Base-by-base conservation (phyloP, 2,329 filamentous ascomycete species). In the Diaporthe humulicola region DNA sequence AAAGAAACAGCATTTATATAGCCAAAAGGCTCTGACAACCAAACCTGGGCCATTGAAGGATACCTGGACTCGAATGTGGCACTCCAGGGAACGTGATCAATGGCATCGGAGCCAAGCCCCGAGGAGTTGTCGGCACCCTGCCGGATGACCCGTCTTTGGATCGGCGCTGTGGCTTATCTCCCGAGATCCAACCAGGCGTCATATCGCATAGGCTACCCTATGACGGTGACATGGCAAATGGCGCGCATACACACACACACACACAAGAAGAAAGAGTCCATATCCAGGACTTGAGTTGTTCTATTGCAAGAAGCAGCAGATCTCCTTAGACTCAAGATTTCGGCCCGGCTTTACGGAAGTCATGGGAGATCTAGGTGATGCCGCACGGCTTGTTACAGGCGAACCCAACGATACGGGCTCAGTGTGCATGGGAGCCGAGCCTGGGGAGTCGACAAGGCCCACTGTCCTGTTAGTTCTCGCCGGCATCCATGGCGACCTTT, bases 401-500 rank as follows among this genome's bases (percentile, higher is more conserved):
- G 56, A 38, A 22, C 9, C 19, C 19, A 58, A 58, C 7, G 22
- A 6, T n/a, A 36, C 30, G 2, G 56, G 10, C 33, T 58, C 33
- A 15, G 56, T n/a, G 33, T 33, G 30, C 56, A 2, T 38, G 56
- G 33, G 19, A 60, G 33, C 22, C 56, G 22, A 60, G 56, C 56
- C 56, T 40, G 22, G 4, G 33, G 52, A 57, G 22, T 58, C 52
- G 22, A 48, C 3, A 12, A 71, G 48, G 38, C 75, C 76, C n/a
- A 77, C 74, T 17, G 69, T 77, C 17, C 70, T 77, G 10, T 56
- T 77, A 30, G 60, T 77, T 54, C 73, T 75, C n/a, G 74, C 76
- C 17, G 60, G 57, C 40, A 70, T 77, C 19, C 70, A 61, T 0
- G 75, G 66, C 45, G 74, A 75, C 25, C 71, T 70, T 60, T 54